A percentile compares a stretch with the other conserved stretches of the same genome.
These are phyloP conservation scores for Penicillium atrosanguineum DNA, from an alignment of 495 filamentous ascomycete genomes.

Conservation along the genomic window DNA sequence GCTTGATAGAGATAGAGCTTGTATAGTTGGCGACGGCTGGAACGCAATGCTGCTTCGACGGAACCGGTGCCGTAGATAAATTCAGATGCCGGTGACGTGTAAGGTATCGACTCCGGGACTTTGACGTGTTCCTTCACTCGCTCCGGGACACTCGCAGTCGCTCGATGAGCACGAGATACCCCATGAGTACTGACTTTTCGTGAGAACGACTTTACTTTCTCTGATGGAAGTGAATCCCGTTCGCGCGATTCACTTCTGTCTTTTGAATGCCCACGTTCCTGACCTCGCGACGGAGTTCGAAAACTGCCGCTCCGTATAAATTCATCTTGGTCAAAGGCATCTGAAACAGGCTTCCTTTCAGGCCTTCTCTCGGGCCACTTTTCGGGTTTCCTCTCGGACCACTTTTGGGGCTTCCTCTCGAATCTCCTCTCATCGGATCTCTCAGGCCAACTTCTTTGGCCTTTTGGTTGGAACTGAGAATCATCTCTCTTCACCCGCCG, in stretches of 20 bases:
- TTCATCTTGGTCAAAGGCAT: constrained; percentile 32
- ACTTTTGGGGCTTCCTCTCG: not conserved
- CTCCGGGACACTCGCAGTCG: constrained; percentile 34
- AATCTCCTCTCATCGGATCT: not conserved
- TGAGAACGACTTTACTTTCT: not conserved
- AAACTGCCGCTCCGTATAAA: constrained; percentile 38
- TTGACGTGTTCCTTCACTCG: constrained; percentile 38
- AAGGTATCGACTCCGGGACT: constrained; percentile 62
- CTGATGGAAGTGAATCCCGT: not conserved
- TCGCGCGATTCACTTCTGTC: not conserved
- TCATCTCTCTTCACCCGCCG: constrained; percentile 2
- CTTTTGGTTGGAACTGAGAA: not conserved
- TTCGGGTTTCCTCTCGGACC: not conserved
- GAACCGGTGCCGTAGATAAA: constrained; percentile 84
- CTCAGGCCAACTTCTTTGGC: not conserved
- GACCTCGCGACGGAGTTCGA: constrained; percentile 26
- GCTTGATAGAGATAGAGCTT: constrained; percentile 72
- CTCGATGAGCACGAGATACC: constrained; percentile 18
- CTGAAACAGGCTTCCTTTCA: not conserved
- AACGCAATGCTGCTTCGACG: constrained; percentile 77
- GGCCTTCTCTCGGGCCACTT: not conserved
- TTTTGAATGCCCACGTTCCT: constrained; percentile 8
- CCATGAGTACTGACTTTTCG: not conserved
- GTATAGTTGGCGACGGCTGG: constrained; percentile 69
- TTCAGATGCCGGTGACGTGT: constrained; percentile 81